phyloP scores from a whole-genome alignment of 805 yeast genomes.

The Debaryomyces tyrocola region DNA sequence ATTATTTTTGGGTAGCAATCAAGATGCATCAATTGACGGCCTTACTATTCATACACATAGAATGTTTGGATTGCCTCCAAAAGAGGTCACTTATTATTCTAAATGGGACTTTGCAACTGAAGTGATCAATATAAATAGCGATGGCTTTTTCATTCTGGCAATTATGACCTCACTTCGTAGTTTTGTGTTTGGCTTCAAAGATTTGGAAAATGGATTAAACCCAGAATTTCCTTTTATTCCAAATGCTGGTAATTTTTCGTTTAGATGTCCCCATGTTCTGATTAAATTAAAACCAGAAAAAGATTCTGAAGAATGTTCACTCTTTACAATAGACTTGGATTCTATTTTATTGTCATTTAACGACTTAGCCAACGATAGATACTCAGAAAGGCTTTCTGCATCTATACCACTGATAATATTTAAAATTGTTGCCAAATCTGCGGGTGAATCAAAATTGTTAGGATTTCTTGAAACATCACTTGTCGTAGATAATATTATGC shows the following conservation, averaged over 20 bases:
- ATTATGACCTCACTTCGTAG: constrained; percentile 44
- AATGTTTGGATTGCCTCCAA: constrained; percentile 89
- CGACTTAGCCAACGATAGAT: constrained; percentile 70
- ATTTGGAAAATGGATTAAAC: constrained; percentile 73
- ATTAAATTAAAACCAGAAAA: constrained; percentile 32
- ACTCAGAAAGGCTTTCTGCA: constrained; percentile 53
- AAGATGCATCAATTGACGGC: constrained; percentile 58
- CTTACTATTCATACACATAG: constrained; percentile 79
- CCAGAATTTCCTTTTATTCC: constrained; percentile 54
- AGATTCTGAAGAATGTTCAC: constrained; percentile 1
- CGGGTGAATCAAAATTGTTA: constrained; percentile 16
- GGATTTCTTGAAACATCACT: constrained; percentile 59
- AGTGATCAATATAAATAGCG: constrained; percentile 51
- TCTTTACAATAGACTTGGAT: constrained; percentile 15
- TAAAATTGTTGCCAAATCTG: constrained; percentile 20
- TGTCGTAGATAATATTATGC: constrained; percentile 57
- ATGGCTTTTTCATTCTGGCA: constrained; percentile 44
- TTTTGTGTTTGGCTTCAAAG: constrained; percentile 63
- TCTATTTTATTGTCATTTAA: constrained; percentile 46
- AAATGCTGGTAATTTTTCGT: constrained; percentile 69
- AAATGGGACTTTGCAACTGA: constrained; percentile 86
- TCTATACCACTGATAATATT: constrained; percentile 48
- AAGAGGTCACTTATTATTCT: constrained; percentile 83
- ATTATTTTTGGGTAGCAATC: constrained; percentile 12
- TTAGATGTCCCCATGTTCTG: constrained; percentile 50